Percentiles rank a stretch among this genome's conserved stretches.
These are phyloP conservation scores for Microstroma glucosiphilum DNA, from an alignment of 1,284 basidiomycete genomes.

Conservation along the genomic window DNA sequence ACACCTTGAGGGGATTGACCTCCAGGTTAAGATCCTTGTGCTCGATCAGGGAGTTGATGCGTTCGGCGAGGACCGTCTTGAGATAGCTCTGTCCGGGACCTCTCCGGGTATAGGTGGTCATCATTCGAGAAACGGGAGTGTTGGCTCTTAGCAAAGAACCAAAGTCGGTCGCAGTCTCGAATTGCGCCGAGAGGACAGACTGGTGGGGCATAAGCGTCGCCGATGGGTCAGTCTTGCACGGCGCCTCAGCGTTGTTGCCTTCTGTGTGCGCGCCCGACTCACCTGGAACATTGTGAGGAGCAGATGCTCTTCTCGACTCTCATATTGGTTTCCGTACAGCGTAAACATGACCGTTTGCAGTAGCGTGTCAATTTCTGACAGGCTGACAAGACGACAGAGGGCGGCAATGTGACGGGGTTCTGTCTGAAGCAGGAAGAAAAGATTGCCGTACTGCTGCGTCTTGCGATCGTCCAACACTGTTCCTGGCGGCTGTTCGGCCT, in stretches of 20 bases:
- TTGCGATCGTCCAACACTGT: slow-evolving; percentile 75
- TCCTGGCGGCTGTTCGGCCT: slow-evolving; percentile 64
- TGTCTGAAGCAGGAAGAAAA: slow-evolving; percentile 96
- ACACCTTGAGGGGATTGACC: slow-evolving; percentile 97
- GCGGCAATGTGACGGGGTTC: slow-evolving; percentile 94
- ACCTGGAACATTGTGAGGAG: slow-evolving; percentile 93
- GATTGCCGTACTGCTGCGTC: slow-evolving; percentile 88
- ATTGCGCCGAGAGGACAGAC: slow-evolving; percentile 94
- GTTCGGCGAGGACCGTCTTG: slow-evolving; percentile 89
- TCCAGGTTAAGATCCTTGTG: slow-evolving; percentile 97
- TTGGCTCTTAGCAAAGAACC: slow-evolving; percentile 93
- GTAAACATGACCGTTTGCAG: slow-evolving; percentile 99
- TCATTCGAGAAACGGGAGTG: slow-evolving; percentile 98
- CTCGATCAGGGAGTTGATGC: slow-evolving; percentile 95
- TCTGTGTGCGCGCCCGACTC: slow-evolving; percentile 23
- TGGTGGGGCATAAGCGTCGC: slow-evolving; percentile 50
- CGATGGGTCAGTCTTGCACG: neutral
- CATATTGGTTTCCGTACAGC: slow-evolving; percentile 98
- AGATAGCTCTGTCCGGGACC: slow-evolving; percentile 96
- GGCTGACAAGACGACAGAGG: slow-evolving; percentile 89
- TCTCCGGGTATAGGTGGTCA: slow-evolving; percentile 98
- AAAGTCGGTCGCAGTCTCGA: slow-evolving; percentile 96
- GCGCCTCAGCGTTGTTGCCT: neutral
- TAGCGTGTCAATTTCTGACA: slow-evolving; percentile 94
- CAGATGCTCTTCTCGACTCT: slow-evolving; percentile 94